phyloP scores from a whole-genome alignment of 352 stramenopile genomes.

The Peronospora belbahrii region DNA sequence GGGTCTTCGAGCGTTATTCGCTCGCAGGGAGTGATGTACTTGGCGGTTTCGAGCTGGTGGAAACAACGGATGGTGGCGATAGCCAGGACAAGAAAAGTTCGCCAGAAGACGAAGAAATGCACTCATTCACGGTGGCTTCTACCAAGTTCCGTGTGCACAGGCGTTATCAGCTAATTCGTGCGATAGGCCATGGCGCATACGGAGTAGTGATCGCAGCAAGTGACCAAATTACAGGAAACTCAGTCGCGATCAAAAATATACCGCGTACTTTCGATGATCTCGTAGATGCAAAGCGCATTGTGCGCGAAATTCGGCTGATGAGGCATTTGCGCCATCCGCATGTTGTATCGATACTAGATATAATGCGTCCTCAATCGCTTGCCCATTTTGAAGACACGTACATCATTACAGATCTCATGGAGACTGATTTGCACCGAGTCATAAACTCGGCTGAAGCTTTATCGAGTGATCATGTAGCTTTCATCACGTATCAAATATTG shows the following conservation, averaged over 20 bases:
- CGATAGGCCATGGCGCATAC: slow-evolving; percentile 74
- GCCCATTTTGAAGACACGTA: slow-evolving; percentile 77
- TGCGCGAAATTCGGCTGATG: slow-evolving; percentile 81
- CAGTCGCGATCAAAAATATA: slow-evolving; percentile 82
- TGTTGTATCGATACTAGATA: slow-evolving; percentile 61
- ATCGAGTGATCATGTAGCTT: slow-evolving; percentile 70
- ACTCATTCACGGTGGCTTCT: slow-evolving; percentile 76
- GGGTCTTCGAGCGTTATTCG: slow-evolving; percentile 27
- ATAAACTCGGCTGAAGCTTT: slow-evolving; percentile 70
- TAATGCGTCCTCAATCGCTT: slow-evolving; percentile 70
- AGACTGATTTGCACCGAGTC: slow-evolving; percentile 71
- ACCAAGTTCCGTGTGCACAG: slow-evolving; percentile 81
- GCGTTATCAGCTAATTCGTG: slow-evolving; percentile 77
- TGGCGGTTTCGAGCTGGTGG: slow-evolving; percentile 16
- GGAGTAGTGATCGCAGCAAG: slow-evolving; percentile 73
- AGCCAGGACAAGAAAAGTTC: slow-evolving; percentile 12
- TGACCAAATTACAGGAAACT: slow-evolving; percentile 75
- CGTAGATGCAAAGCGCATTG: slow-evolving; percentile 78
- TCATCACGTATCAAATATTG: slow-evolving; percentile 80
- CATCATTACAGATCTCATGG: slow-evolving; percentile 80
- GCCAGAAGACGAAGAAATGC: slow-evolving; percentile 51
- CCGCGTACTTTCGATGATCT: slow-evolving; percentile 80
- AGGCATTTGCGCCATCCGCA: slow-evolving; percentile 65
- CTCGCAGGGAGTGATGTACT: slow-evolving; percentile 11
- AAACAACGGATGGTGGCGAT: slow-evolving; percentile 5